Conservation (phyloP, 2,329 filamentous ascomycete species). For the Clarireedia sp. region DNA sequence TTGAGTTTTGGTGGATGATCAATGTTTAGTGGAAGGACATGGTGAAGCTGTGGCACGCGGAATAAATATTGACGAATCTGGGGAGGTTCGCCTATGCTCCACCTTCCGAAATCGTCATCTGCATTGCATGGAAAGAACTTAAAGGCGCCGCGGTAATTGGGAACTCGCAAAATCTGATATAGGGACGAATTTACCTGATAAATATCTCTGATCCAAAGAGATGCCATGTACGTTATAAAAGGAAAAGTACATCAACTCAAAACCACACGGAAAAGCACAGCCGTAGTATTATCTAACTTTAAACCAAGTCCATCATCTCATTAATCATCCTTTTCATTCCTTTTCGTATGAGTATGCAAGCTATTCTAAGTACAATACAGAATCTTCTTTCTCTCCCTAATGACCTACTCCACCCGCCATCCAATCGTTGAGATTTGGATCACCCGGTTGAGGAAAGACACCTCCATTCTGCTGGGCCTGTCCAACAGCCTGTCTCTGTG, state of each 20-base stretch:
- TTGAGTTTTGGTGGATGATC: neutral
- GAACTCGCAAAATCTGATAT: no score
- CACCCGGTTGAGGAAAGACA: slow-evolving; percentile 56
- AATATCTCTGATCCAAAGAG: no score
- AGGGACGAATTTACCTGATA: no score
- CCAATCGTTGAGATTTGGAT: slow-evolving; percentile 62
- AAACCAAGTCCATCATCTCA: no score
- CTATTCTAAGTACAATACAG: neutral
- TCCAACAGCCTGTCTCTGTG: slow-evolving; percentile 23
- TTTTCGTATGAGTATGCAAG: neutral
- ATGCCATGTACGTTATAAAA: no score
- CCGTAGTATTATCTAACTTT: no score
- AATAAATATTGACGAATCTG: neutral
- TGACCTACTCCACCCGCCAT: slow-evolving; percentile 56
- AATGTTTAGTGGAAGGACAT: neutral
- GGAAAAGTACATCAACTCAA: no score
- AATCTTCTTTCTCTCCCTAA: slow-evolving; percentile 25
- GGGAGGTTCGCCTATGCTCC: neutral
- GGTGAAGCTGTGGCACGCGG: neutral
- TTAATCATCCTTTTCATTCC: neutral
- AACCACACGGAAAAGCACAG: no score
- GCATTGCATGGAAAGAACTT: neutral
- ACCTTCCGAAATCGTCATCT: no score
- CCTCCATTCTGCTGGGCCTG: slow-evolving; percentile 38
- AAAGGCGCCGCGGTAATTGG: no score